Percentiles rank a stretch among this genome's conserved stretches.
These are phyloP conservation scores for Blastomyces emzantsi DNA, from an alignment of 2,329 filamentous ascomycete species.

Conservation along the genomic window DNA sequence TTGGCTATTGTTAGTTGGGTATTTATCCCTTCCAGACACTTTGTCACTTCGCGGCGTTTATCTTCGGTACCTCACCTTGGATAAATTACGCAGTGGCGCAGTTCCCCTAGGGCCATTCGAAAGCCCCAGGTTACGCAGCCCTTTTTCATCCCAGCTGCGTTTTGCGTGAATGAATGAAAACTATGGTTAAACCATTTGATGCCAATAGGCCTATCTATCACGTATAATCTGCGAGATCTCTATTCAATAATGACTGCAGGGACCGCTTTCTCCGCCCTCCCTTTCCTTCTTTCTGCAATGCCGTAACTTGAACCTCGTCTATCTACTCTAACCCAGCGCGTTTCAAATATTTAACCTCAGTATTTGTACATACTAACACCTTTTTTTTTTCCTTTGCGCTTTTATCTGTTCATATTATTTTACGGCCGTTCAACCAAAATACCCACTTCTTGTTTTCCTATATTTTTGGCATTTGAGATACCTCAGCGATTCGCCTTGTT, in stretches of 20 bases:
- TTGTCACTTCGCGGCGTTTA: not conserved
- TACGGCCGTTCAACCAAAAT: not conserved
- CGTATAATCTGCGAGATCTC: not conserved
- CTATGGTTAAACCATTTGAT: not conserved
- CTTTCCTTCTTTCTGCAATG: not conserved
- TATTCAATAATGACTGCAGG: not conserved
- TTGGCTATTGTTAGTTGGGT: not conserved
- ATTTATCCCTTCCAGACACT: not conserved
- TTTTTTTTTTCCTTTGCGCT: not conserved
- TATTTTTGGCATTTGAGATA: conserved; percentile 1
- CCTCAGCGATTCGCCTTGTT: not conserved
- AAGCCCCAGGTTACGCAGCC: not conserved
- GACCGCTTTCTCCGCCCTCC: not conserved
- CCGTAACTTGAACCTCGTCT: not conserved
- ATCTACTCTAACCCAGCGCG: not conserved
- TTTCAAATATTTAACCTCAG: not conserved
- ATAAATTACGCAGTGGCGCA: not conserved
- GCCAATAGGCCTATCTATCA: not conserved
- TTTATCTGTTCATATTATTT: not conserved
- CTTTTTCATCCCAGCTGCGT: not conserved
- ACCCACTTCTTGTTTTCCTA: not conserved
- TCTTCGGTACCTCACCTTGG: not conserved
- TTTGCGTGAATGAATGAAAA: not conserved
- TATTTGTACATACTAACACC: not conserved
- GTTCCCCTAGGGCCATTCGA: not conserved